Percentiles rank a stretch among this genome's conserved stretches.
These are phyloP conservation scores for Monosporozyma unispora DNA, from an alignment of 805 yeast species.

Conservation along the genomic window DNA sequence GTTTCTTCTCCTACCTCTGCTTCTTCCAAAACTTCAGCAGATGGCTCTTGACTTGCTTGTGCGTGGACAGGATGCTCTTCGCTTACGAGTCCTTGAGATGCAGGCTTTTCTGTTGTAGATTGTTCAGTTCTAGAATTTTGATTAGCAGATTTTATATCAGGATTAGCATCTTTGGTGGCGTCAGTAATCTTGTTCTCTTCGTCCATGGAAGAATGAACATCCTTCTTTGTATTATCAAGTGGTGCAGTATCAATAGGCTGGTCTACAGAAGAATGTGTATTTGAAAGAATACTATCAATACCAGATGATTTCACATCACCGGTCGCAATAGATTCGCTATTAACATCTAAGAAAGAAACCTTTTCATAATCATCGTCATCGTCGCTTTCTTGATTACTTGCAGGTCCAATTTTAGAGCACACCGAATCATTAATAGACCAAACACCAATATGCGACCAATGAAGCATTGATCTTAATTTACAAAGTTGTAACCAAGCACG, in stretches of 20 bases:
- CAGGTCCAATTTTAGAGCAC: conserved; percentile 21
- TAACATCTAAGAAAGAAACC: not conserved
- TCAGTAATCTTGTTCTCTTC: too few species aligned
- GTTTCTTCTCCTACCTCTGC: not conserved
- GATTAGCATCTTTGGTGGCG: too few species aligned
- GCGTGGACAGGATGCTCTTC: too few species aligned
- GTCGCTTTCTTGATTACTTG: conserved; percentile 5
- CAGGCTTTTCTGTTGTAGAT: too few species aligned
- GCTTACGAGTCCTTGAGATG: too few species aligned
- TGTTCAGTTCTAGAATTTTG: too few species aligned
- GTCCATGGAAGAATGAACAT: too few species aligned
- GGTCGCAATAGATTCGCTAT: not conserved
- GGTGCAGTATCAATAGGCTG: not conserved
- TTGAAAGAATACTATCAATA: not conserved
- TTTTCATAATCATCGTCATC: not conserved
- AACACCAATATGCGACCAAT: conserved; percentile 77
- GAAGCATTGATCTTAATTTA: conserved; percentile 60
- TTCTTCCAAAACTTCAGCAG: not conserved
- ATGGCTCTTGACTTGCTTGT: not conserved
- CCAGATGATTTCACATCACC: not conserved
- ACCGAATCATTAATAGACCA: conserved; percentile 46
- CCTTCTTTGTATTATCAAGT: not conserved
- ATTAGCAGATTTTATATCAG: too few species aligned
- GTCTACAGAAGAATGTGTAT: not conserved
- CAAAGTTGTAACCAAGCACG: conserved; percentile 58